These are phyloP conservation scores for Fusarium goolgardi DNA, from an alignment of 2,329 filamentous ascomycete species.

Conservation along the genomic window DNA sequence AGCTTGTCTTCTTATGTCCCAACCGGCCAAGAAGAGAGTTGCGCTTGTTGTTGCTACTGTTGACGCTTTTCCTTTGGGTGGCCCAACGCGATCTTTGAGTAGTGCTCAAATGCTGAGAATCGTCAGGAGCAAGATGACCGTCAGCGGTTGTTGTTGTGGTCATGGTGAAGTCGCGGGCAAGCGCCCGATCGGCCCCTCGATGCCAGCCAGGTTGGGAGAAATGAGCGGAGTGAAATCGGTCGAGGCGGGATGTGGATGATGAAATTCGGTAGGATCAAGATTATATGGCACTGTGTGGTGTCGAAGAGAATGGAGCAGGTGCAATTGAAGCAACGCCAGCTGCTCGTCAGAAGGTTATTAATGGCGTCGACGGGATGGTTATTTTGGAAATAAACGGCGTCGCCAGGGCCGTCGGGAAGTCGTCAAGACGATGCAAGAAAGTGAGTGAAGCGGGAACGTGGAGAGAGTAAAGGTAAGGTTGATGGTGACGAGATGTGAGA, in stretches of 20 bases:
- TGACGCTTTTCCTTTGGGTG: conserved; percentile 84
- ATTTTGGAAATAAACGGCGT: conserved; percentile 34
- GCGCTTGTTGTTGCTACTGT: conserved; percentile 82
- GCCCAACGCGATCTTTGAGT: conserved; percentile 93
- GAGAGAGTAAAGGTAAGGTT: conserved; percentile 31
- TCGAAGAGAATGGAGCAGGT: conserved; percentile 38
- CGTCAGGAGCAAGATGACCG: conserved; percentile 40
- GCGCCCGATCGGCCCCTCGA: conserved; percentile 54
- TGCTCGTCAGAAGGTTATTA: conserved; percentile 36
- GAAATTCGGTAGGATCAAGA: neutral
- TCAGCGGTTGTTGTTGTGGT: conserved; percentile 51
- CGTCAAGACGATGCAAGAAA: conserved; percentile 39
- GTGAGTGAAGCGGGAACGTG: conserved; percentile 22
- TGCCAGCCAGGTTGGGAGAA: conserved; percentile 52
- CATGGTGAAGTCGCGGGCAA: conserved; percentile 53
- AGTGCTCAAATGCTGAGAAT: conserved; percentile 31
- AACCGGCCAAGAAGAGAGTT: conserved; percentile 82
- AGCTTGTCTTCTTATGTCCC: conserved; percentile 70
- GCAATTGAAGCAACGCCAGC: conserved; percentile 43
- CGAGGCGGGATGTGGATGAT: conserved; percentile 22
- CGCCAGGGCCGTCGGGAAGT: conserved; percentile 38
- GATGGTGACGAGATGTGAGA: conserved; percentile 38
- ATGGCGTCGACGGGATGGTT: conserved; percentile 14
- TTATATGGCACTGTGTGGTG: conserved; percentile 4
- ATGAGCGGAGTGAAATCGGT: conserved; percentile 33